Percentiles rank a stretch among this genome's conserved stretches.
Conservation (phyloP, 2,329 filamentous ascomycete species). For the Colletotrichum lini region DNA sequence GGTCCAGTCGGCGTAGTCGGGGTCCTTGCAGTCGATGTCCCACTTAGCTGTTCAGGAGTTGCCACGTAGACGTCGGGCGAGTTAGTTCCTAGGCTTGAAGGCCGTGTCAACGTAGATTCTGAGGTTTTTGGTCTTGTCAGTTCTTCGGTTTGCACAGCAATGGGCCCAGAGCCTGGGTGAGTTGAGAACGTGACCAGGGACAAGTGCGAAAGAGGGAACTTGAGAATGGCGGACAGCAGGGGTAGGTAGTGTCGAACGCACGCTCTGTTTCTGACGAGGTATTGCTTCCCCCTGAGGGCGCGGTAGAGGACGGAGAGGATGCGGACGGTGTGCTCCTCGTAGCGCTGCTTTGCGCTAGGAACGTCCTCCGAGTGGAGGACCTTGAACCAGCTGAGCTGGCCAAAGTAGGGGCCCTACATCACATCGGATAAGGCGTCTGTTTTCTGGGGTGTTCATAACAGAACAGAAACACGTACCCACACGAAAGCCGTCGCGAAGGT, state of each 20-base stretch:
- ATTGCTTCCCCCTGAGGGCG: conserved; percentile 52
- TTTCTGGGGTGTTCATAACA: background rate
- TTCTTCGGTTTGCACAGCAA: background rate
- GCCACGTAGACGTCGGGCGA: conserved; percentile 39
- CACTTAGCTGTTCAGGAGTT: conserved; percentile 44
- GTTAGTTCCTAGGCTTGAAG: conserved; percentile 50
- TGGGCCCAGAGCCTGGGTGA: background rate
- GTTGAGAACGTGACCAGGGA: background rate
- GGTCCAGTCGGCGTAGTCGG: conserved; percentile 54
- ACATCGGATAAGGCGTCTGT: background rate
- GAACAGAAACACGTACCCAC: too few species aligned
- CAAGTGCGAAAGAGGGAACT: background rate
- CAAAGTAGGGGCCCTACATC: conserved; percentile 60
- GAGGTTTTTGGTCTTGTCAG: background rate
- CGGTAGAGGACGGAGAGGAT: conserved; percentile 51
- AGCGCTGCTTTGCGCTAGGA: conserved; percentile 50
- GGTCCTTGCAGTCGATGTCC: conserved; percentile 51
- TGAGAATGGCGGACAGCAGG: too few species aligned
- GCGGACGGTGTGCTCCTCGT: conserved; percentile 49
- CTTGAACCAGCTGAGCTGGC: conserved; percentile 57
- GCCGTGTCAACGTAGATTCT: conserved; percentile 52
- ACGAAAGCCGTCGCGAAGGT: too few species aligned
- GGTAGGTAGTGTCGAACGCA: conserved; percentile 41
- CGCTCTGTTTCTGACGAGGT: conserved; percentile 54
- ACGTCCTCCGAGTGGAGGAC: conserved; percentile 48